phyloP scores from a whole-genome alignment of 2,329 filamentous ascomycete genomes.

The Ophiostoma populinum region DNA sequence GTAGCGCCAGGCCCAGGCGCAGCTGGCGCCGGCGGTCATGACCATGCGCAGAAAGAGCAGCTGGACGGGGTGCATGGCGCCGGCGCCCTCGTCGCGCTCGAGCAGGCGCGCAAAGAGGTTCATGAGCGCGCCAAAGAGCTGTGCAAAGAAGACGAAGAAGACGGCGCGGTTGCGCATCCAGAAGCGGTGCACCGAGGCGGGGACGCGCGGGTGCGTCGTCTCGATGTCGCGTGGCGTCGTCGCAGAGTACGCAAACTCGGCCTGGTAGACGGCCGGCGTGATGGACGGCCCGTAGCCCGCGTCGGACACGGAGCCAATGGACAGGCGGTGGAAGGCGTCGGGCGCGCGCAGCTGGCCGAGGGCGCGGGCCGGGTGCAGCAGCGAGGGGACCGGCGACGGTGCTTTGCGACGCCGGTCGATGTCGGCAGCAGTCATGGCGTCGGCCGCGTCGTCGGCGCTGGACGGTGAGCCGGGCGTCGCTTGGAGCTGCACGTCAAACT shows the following conservation, averaged over 20 bases:
- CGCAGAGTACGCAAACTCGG: constrained; percentile 3
- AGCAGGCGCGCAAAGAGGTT: constrained; percentile 64
- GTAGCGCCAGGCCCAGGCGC: constrained; percentile 56
- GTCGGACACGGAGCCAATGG: constrained; percentile 25
- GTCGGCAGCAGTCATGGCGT: constrained; percentile 1
- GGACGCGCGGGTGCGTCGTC: constrained; percentile 13
- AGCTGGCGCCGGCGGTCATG: constrained; percentile 51
- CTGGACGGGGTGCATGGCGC: constrained; percentile 66
- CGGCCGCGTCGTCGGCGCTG: not conserved
- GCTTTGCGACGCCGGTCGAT: constrained; percentile 5
- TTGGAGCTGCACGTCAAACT: constrained; percentile 12
- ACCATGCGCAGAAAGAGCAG: constrained; percentile 67
- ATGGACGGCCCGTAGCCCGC: constrained; percentile 13
- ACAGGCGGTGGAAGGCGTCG: constrained; percentile 20
- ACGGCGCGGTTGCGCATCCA: constrained; percentile 57
- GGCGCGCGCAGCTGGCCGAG: constrained; percentile 14
- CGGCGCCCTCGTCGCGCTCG: constrained; percentile 46
- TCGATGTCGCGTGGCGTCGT: not conserved
- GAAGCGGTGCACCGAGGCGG: constrained; percentile 16
- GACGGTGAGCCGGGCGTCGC: constrained; percentile 2
- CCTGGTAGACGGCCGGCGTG: constrained; percentile 12
- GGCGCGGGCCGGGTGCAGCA: constrained; percentile 4
- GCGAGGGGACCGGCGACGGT: constrained; percentile 1
- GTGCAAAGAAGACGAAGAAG: constrained; percentile 53
- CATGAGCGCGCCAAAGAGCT: constrained; percentile 74